Evolutionary conservation across 257 asterid genomes (phyloP), one percentile per base, ranked within the genome.

Genomic region (Capsicum rhomboideum): DNA sequence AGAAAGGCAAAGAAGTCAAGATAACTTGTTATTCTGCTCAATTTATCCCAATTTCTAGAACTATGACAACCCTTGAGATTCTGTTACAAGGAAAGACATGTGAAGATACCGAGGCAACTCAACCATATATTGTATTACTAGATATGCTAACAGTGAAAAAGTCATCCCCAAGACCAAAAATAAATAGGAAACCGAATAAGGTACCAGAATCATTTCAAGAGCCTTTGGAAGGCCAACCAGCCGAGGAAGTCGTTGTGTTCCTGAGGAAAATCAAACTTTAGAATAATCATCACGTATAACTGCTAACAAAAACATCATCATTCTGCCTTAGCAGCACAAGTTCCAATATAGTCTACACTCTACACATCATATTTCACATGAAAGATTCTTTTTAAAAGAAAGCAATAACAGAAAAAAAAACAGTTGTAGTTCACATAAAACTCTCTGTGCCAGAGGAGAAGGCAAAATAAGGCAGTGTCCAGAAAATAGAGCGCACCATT

Each of bases 181-280:
- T 20, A 42, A 71, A 72, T 56, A 37, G n/a, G 55, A 72, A n/a
- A n/a, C 34, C 6, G 12, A 44, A n/a, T 72, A 42, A 40, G 53
- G 78, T 90, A 97, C 99, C 93, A 97, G 85, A 91, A 97, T 95
- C 99, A 97, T 93, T 84, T 97, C 98, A 88, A 97, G 97, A 67
- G 98, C 94, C 91, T 97, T 97, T 53, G 97, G 91, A 79, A 93
- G 91, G 69, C 99, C 98, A 28, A 93, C 98, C 84, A 97, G 99
- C 87, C 97, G 99, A 17, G 99, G 99, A 88, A 97, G 97, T 7
- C 98, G 97, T 88, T 97, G 99, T 37, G 99, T 97, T 63, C 99
- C 99, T 95, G 96, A 59, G 34, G 12, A 21, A 69, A 72, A 72
- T 72, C 37, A 72, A 44, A n/a, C 31, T 46, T 74, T 3, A 23